These are phyloP conservation scores for Fusarium sp. DNA, from an alignment of 2,329 filamentous ascomycete genomes.

Conservation along the genomic window DNA sequence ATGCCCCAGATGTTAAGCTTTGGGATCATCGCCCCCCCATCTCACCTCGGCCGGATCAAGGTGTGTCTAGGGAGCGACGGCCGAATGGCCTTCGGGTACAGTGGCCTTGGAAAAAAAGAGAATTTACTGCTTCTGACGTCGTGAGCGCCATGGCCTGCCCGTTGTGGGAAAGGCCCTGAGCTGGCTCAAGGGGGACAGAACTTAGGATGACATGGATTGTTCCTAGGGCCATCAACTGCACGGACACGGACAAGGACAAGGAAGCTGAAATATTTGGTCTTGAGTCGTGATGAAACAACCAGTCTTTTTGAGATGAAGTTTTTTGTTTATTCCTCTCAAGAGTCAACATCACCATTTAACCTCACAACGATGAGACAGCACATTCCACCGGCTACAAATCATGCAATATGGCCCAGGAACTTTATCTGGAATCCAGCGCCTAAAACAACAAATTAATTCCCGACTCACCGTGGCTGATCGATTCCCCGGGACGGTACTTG, in stretches of 20 bases:
- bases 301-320: background rate
- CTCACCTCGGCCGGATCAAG: slow-evolving; percentile 29
- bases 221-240: slow-evolving; percentile 27
- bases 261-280: slow-evolving; percentile 15
- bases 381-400: background rate
- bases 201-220: slow-evolving; percentile 24
- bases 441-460: slow-evolving; percentile 5
- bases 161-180: slow-evolving; percentile 36
- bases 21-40: slow-evolving; percentile 11
- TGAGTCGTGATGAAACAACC: slow-evolving; percentile 23
- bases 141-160: slow-evolving; percentile 32
- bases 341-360: background rate
- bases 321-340: background rate
- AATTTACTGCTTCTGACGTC: slow-evolving; percentile 33
- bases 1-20: slow-evolving; percentile 32
- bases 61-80: slow-evolving; percentile 19
- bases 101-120: background rate
- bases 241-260: slow-evolving; percentile 29
- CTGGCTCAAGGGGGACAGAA: slow-evolving; percentile 37
- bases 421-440: slow-evolving; percentile 3
- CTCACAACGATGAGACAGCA: background rate
- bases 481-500: slow-evolving; percentile 28
- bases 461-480: slow-evolving; percentile 2
- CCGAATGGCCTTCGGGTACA: slow-evolving; percentile 2
- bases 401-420: slow-evolving; percentile 2